phyloP scores from a whole-genome alignment of 257 asterid species.

The Scutellaria minor region DNA sequence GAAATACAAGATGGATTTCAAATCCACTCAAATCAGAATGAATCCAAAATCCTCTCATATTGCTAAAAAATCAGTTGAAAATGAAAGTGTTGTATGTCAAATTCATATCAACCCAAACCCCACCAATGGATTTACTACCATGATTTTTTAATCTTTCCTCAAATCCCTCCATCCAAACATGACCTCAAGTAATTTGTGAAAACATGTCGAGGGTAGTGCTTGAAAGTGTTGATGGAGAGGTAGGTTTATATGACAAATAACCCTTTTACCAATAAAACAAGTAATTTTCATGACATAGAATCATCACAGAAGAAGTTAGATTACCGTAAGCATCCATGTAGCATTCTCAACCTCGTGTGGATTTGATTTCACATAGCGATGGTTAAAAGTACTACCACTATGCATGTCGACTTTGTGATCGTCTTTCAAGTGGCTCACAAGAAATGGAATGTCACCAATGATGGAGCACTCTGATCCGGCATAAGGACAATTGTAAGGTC shows the following conservation, averaged over 20 bases:
- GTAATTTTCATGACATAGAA: neutral
- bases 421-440: constrained; percentile 52
- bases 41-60: no score
- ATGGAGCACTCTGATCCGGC: constrained; percentile 55
- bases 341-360: constrained; percentile 52
- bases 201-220: no score
- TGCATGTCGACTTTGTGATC: constrained; percentile 59
- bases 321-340: constrained; percentile 59
- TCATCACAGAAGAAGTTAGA: constrained; percentile 4
- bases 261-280: neutral
- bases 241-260: neutral
- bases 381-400: constrained; percentile 52
- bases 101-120: no score
- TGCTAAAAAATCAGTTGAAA: no score
- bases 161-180: no score
- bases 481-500: constrained; percentile 54
- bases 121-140: no score
- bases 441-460: constrained; percentile 51
- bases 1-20: no score
- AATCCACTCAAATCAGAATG: no score
- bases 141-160: no score
- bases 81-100: no score
- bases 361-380: constrained; percentile 55
- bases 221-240: neutral
- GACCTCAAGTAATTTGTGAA: no score